A percentile compares a stretch with the other conserved stretches of the same genome.
These are phyloP conservation scores for Dothistroma septosporum DNA, from an alignment of 2,329 filamentous ascomycete species.

Conservation along the genomic window DNA sequence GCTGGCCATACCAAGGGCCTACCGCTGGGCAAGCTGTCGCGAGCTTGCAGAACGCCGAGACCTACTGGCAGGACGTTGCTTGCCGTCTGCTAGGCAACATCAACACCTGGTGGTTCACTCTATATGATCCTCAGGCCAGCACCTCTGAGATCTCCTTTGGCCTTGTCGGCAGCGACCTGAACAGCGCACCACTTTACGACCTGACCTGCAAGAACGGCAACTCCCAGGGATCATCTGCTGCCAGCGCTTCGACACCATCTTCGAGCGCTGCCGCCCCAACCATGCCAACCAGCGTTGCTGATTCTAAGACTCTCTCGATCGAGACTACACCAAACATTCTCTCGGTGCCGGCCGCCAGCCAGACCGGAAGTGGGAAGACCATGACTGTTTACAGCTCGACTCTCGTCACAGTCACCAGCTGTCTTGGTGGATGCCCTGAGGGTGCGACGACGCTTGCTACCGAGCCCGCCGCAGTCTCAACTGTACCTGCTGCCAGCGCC, in stretches of 20 bases:
- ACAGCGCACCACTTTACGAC: slow-evolving; percentile 19
- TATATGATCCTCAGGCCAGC: slow-evolving; percentile 55
- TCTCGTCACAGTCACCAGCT: slow-evolving; percentile 22
- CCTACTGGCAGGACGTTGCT: slow-evolving; percentile 73
- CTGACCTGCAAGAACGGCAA: slow-evolving; percentile 45
- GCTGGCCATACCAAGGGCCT: slow-evolving; percentile 72
- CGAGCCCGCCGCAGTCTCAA: neutral
- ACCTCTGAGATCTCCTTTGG: slow-evolving; percentile 32
- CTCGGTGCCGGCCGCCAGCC: neutral
- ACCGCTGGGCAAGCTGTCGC: slow-evolving; percentile 59
- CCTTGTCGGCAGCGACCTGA: slow-evolving; percentile 36
- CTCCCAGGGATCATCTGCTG: slow-evolving; percentile 6
- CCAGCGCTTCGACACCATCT: slow-evolving; percentile 12
- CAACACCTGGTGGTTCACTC: slow-evolving; percentile 69
- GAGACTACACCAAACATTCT: neutral
- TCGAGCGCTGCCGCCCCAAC: slow-evolving; percentile 6
- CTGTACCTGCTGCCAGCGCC: neutral
- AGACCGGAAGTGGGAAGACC: slow-evolving; percentile 9
- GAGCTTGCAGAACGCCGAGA: slow-evolving; percentile 63
- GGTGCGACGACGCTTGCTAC: neutral
- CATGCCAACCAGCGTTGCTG: neutral
- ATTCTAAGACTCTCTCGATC: slow-evolving; percentile 6
- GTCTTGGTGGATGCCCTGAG: slow-evolving; percentile 11
- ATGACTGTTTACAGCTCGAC: slow-evolving; percentile 19
- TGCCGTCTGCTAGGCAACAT: slow-evolving; percentile 62